phyloP scores from a whole-genome alignment of 148 eudicot genomes.

The Amaranthus palmeri region DNA sequence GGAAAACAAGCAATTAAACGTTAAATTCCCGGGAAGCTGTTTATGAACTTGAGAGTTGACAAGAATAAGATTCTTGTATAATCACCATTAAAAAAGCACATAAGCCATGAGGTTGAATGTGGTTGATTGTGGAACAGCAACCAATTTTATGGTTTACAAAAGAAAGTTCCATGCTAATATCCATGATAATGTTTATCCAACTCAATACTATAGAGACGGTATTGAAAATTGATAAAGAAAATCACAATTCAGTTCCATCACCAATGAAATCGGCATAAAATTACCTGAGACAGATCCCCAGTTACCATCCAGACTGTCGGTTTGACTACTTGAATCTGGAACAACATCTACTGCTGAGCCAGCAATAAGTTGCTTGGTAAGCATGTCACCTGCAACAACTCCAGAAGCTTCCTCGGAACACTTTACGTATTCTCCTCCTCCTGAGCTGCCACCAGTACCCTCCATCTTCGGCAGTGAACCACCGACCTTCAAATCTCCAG shows the following conservation, averaged over 20 bases:
- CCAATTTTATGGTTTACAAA: no score
- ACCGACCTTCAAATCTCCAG: slow-evolving; percentile 10
- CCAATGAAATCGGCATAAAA: background rate
- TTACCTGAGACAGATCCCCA: slow-evolving; percentile 74
- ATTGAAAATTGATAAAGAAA: no score
- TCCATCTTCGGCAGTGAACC: slow-evolving; percentile 13
- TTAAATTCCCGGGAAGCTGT: background rate
- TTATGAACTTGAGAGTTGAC: background rate
- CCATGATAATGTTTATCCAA: no score
- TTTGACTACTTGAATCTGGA: slow-evolving; percentile 41
- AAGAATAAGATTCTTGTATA: background rate
- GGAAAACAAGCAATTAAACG: slow-evolving; percentile 7
- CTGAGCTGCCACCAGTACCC: slow-evolving; percentile 11
- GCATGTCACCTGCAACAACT: slow-evolving; percentile 28
- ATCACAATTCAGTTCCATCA: no score
- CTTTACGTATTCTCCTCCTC: slow-evolving; percentile 11
- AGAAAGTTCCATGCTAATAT: no score
- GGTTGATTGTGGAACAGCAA: no score
- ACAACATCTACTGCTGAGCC: slow-evolving; percentile 33
- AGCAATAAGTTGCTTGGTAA: slow-evolving; percentile 21
- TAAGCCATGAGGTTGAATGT: no score
- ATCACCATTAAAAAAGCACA: background rate
- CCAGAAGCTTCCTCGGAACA: slow-evolving; percentile 18
- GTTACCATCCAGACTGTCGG: slow-evolving; percentile 57
- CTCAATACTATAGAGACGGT: no score